These are phyloP conservation scores for Dendrobium nobile DNA, from an alignment of 106 monocot genomes.

Conservation along the genomic window DNA sequence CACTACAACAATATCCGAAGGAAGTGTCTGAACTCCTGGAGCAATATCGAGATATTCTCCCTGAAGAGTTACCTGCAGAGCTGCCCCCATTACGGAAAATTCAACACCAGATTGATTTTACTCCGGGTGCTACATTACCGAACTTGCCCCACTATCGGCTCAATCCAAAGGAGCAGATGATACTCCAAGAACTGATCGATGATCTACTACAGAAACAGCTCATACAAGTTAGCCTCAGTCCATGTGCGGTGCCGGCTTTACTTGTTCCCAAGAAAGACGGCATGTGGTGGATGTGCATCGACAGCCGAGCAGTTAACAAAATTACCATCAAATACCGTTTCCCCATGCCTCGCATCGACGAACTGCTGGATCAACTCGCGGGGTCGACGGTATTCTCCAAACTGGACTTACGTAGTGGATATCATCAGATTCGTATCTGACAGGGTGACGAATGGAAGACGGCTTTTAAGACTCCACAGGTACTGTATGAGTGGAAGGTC, in stretches of 20 bases:
- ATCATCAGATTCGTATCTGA: background rate
- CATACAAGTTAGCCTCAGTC: too few relatives aligned
- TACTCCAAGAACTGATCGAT: background rate
- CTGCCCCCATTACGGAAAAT: too few relatives aligned
- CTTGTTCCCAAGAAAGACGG: too few relatives aligned
- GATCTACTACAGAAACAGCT: background rate
- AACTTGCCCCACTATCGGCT: background rate
- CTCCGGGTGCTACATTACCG: too few relatives aligned
- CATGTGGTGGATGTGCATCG: too few relatives aligned
- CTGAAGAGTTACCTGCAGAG: too few relatives aligned
- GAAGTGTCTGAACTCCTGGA: too few relatives aligned
- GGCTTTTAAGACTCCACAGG: background rate
- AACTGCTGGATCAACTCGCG: background rate
- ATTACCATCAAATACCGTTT: background rate
- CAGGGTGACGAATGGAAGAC: background rate
- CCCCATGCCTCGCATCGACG: background rate
- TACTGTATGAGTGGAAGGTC: too few relatives aligned
- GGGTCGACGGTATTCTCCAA: background rate
- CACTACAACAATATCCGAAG: too few relatives aligned
- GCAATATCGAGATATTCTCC: too few relatives aligned
- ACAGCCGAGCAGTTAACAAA: background rate
- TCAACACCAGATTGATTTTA: too few relatives aligned
- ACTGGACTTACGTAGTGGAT: background rate
- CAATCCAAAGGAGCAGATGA: background rate
- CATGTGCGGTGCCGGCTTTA: too few relatives aligned